Evolutionary conservation across 2,329 filamentous ascomycete genomes (phyloP).

Genomic region (Dactylellina leptospora): DNA sequence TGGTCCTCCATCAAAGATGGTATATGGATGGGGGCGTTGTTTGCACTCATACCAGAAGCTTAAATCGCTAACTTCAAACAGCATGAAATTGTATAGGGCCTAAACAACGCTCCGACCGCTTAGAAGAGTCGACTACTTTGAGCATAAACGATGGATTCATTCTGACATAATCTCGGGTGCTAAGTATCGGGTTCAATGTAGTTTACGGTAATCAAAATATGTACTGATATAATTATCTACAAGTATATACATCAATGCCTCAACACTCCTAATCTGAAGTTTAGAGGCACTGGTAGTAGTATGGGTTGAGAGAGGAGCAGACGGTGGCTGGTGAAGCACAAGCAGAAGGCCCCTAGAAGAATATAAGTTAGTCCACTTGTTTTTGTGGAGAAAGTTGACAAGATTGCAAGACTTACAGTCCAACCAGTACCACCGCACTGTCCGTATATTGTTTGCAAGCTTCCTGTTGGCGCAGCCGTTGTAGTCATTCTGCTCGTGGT

Average conservation of each 20-base stretch:
- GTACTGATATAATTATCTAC: slow-evolving; percentile 16
- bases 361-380: slow-evolving; percentile 3
- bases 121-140: background rate
- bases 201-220: slow-evolving; percentile 8
- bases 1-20: background rate
- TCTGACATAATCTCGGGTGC: background rate
- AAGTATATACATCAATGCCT: slow-evolving; percentile 4
- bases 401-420: slow-evolving; percentile 23
- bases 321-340: slow-evolving; percentile 33
- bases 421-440: slow-evolving; percentile 41
- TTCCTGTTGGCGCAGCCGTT: slow-evolving; percentile 16
- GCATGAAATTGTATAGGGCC: background rate
- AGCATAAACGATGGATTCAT: background rate
- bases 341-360: slow-evolving; percentile 29
- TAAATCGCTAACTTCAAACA: background rate
- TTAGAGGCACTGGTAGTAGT: slow-evolving; percentile 40
- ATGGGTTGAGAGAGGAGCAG: slow-evolving; percentile 28
- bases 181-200: background rate
- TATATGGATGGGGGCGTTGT: background rate
- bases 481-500: slow-evolving; percentile 5
- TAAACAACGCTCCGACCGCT: background rate
- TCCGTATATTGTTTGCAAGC: slow-evolving; percentile 24
- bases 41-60: slow-evolving; percentile 4
- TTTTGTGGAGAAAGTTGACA: background rate
- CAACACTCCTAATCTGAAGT: background rate